Evolutionary conservation across 2,329 filamentous ascomycete genomes (phyloP).

Genomic region (Fusarium anguioides): DNA sequence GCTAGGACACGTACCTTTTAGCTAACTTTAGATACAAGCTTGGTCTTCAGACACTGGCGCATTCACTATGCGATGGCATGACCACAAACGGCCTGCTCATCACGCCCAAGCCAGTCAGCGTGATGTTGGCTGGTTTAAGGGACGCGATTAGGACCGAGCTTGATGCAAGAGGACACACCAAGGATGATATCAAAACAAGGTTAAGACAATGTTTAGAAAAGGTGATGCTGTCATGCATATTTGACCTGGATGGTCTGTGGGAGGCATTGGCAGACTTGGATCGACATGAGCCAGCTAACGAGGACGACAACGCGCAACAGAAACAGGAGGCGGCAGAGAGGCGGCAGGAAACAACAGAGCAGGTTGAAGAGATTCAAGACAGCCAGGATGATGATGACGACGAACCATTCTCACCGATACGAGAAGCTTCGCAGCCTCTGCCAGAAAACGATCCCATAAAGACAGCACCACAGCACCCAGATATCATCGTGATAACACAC

Average conservation of each 20-base stretch:
- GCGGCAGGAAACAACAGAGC: neutral
- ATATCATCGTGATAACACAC: constrained; percentile 66
- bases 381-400: constrained; percentile 51
- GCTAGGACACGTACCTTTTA: neutral
- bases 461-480: constrained; percentile 26
- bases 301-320: constrained; percentile 41
- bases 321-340: neutral
- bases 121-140: constrained; percentile 56
- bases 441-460: constrained; percentile 1
- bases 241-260: constrained; percentile 68
- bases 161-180: constrained; percentile 23
- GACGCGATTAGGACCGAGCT: constrained; percentile 55
- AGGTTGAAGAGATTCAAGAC: constrained; percentile 47
- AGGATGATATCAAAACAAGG: constrained; percentile 33
- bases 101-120: constrained; percentile 58
- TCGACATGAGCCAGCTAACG: constrained; percentile 47
- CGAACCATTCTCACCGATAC: constrained; percentile 25
- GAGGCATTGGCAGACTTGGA: constrained; percentile 66
- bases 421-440: neutral
- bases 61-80: constrained; percentile 49
- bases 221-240: constrained; percentile 66
- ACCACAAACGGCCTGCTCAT: constrained; percentile 55
- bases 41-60: constrained; percentile 61
- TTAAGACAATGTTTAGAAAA: constrained; percentile 57
- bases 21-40: constrained; percentile 49